Conservation (phyloP, 1,284 basidiomycete genomes). For the Vanrija sp. region DNA sequence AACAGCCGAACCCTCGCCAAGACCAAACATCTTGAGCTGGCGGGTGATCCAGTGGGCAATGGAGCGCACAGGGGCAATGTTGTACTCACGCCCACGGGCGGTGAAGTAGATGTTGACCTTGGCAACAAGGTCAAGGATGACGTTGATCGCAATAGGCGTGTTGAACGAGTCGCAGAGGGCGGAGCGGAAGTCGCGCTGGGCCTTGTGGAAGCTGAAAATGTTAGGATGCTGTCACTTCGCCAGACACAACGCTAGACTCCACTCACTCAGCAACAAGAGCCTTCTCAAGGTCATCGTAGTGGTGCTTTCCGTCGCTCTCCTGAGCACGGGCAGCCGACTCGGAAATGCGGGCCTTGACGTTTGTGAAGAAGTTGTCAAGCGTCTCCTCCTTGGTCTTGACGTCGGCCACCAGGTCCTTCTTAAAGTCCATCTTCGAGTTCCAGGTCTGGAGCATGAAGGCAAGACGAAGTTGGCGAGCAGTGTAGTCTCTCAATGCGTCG, state of each 20-base stretch:
- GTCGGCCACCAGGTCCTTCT: slow-evolving; percentile 78
- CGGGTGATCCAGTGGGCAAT: slow-evolving; percentile 79
- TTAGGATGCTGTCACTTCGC: slow-evolving; percentile 35
- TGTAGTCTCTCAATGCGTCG: slow-evolving; percentile 82
- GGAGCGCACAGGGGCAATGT: slow-evolving; percentile 67
- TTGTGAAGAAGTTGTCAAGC: slow-evolving; percentile 94
- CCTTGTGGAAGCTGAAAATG: slow-evolving; percentile 57
- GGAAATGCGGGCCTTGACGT: slow-evolving; percentile 68
- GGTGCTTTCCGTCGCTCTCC: slow-evolving; percentile 50
- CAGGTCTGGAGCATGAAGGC: slow-evolving; percentile 90
- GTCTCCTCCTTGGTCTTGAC: slow-evolving; percentile 79
- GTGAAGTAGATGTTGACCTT: slow-evolving; percentile 84
- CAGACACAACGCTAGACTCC: no score
- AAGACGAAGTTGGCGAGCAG: slow-evolving; percentile 86
- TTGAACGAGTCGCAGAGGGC: slow-evolving; percentile 98
- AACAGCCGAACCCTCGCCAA: slow-evolving; percentile 66
- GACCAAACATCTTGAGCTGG: slow-evolving; percentile 92
- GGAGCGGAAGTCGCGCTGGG: slow-evolving; percentile 75
- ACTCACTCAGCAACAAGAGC: slow-evolving; percentile 56
- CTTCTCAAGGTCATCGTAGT: slow-evolving; percentile 59
- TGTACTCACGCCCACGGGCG: slow-evolving; percentile 48
- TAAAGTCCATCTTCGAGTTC: slow-evolving; percentile 93
- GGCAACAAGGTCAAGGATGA: slow-evolving; percentile 79
- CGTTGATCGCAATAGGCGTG: slow-evolving; percentile 76
- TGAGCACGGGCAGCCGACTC: slow-evolving; percentile 47